Evolutionary conservation across 1,284 basidiomycete species (phyloP).

Genomic region (Ganoderma lucidum): DNA sequence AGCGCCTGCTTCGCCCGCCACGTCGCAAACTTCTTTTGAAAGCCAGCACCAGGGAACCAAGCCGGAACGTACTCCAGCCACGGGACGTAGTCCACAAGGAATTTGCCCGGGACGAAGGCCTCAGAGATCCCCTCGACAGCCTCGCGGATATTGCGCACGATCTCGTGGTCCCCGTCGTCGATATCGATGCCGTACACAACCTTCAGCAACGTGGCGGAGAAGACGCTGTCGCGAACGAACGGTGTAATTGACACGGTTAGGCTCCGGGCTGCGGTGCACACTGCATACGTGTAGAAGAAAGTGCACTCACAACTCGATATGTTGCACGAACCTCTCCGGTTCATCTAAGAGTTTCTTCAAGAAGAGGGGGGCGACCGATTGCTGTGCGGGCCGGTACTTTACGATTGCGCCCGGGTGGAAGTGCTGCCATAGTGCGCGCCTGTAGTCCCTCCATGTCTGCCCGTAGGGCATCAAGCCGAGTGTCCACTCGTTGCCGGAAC

Average conservation of each 20-base stretch:
- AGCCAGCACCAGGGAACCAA: slow-evolving; percentile 39
- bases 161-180: slow-evolving; percentile 10
- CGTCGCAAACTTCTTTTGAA: slow-evolving; percentile 35
- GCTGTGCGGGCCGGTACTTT: no score
- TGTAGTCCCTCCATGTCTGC: no score
- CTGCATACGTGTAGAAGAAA: background rate
- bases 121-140: background rate
- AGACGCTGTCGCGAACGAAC: background rate
- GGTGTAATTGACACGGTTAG: background rate
- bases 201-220: slow-evolving; percentile 20
- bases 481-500: no score
- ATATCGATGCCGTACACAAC: slow-evolving; percentile 21
- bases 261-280: no score
- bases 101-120: slow-evolving; percentile 12
- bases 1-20: slow-evolving; percentile 22
- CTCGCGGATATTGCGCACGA: background rate
- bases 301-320: slow-evolving; percentile 9
- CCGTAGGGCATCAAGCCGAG: no score
- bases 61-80: slow-evolving; percentile 33
- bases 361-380: background rate
- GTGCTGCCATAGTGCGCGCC: no score
- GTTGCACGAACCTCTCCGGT: background rate
- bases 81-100: slow-evolving; percentile 30
- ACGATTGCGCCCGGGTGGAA: no score
- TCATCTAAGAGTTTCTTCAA: slow-evolving; percentile 1